Conservation (phyloP, 83 land plant genomes). For the Diphasiastrum complanatum region DNA sequence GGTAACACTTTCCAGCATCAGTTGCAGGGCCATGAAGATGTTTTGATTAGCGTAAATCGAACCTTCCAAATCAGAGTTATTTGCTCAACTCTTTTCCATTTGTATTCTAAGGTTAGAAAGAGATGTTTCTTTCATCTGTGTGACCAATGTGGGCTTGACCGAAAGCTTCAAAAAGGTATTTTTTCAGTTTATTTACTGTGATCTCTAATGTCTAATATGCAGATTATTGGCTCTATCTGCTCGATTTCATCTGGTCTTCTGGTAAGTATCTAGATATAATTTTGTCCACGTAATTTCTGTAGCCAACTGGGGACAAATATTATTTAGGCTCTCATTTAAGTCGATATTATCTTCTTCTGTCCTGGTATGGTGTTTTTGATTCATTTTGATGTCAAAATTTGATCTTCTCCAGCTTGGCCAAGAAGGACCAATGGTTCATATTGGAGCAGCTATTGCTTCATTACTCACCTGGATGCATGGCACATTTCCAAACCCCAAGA, state of each 20-base stretch:
- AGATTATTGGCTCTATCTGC: conserved; percentile 44
- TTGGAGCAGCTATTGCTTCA: conserved; percentile 46
- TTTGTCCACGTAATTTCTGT: neutral
- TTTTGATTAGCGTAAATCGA: too few species aligned
- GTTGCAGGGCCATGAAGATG: too few species aligned
- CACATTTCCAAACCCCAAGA: conserved; percentile 15
- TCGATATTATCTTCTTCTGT: too few species aligned
- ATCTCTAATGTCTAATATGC: conserved; percentile 2
- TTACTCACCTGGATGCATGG: conserved; percentile 47
- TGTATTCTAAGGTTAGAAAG: too few species aligned
- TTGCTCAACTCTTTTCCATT: too few species aligned
- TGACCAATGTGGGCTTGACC: too few species aligned
- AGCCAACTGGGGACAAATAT: too few species aligned
- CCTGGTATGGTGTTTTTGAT: too few species aligned
- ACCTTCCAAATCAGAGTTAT: too few species aligned
- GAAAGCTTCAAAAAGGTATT: neutral
- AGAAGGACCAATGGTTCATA: conserved; percentile 50
- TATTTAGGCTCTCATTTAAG: too few species aligned
- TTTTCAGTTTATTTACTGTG: conserved; percentile 4
- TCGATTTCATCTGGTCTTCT: conserved; percentile 41
- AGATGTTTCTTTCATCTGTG: too few species aligned
- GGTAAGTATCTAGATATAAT: conserved; percentile 14
- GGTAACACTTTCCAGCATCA: conserved; percentile 8
- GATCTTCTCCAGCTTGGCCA: conserved; percentile 33
- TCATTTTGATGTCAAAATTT: neutral